phyloP scores from a whole-genome alignment of 2,329 filamentous ascomycete species.

The Mariannaea sp. region DNA sequence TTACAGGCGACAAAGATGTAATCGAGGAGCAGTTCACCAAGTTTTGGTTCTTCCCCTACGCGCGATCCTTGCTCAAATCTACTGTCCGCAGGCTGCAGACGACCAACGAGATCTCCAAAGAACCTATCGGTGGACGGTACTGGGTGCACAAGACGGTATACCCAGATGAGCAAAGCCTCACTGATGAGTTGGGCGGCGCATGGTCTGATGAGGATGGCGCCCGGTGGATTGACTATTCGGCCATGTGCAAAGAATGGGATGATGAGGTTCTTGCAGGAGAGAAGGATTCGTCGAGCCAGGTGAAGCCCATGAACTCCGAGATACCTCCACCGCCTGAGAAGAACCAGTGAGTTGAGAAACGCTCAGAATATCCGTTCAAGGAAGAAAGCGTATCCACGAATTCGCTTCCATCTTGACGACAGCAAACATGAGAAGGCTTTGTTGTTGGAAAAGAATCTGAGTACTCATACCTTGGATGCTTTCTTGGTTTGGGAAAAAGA shows the following conservation, averaged over 20 bases:
- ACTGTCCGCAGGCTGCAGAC: slow-evolving; percentile 14
- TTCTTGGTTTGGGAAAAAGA: no score
- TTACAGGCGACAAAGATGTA: slow-evolving; percentile 22
- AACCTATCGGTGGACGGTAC: slow-evolving; percentile 16
- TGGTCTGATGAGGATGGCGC: slow-evolving; percentile 26
- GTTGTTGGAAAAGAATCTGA: no score
- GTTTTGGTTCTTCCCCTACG: slow-evolving; percentile 25
- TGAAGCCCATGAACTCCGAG: not conserved
- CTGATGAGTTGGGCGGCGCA: slow-evolving; percentile 28
- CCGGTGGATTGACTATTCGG: slow-evolving; percentile 35
- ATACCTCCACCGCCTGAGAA: not conserved
- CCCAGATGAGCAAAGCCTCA: slow-evolving; percentile 13
- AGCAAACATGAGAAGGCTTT: no score
- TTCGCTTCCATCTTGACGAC: no score
- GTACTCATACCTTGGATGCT: no score
- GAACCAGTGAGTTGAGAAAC: not conserved
- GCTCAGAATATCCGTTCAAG: no score
- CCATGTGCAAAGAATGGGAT: slow-evolving; percentile 37
- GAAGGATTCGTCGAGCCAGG: not conserved
- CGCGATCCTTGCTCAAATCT: slow-evolving; percentile 16
- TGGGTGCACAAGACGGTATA: slow-evolving; percentile 22
- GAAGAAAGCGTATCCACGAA: no score
- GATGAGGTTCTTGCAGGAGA: slow-evolving; percentile 34
- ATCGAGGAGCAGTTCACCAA: slow-evolving; percentile 23
- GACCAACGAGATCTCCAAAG: slow-evolving; percentile 7